A percentile compares a stretch with the other conserved stretches of the same genome.
phyloP scores from a whole-genome alignment of 2,329 filamentous ascomycete species.

The Cladosporium sp. region DNA sequence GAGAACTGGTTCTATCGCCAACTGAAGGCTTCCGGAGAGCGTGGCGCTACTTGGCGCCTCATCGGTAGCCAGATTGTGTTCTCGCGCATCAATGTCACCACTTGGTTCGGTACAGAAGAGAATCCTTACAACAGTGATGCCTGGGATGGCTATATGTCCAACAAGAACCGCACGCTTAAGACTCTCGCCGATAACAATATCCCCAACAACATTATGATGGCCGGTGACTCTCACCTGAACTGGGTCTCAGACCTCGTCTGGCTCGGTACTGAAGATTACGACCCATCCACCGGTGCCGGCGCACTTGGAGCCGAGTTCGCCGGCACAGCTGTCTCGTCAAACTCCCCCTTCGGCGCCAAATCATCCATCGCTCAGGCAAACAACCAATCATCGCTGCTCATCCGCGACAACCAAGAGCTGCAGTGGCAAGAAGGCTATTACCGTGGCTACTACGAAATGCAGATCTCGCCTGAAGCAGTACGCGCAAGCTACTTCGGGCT shows the following conservation, averaged over 20 bases:
- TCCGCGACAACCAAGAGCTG: slow-evolving; percentile 58
- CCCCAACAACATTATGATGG: slow-evolving; percentile 68
- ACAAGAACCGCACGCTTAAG: slow-evolving; percentile 67
- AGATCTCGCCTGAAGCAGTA: slow-evolving; percentile 55
- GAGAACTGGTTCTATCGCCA: slow-evolving; percentile 54
- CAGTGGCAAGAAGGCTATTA: slow-evolving; percentile 72
- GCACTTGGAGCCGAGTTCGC: slow-evolving; percentile 52
- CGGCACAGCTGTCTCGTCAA: slow-evolving; percentile 63
- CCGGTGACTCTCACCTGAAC: slow-evolving; percentile 65
- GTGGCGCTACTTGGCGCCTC: slow-evolving; percentile 67
- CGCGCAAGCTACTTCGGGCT: slow-evolving; percentile 63
- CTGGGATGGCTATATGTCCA: slow-evolving; percentile 66
- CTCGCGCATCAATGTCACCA: slow-evolving; percentile 52
- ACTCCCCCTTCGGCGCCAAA: slow-evolving; percentile 55
- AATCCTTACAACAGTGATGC: slow-evolving; percentile 50
- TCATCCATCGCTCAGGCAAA: slow-evolving; percentile 55
- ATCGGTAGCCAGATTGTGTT: slow-evolving; percentile 70
- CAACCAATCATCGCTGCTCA: slow-evolving; percentile 43
- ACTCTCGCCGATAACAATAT: slow-evolving; percentile 63
- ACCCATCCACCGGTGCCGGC: slow-evolving; percentile 41
- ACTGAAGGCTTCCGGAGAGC: slow-evolving; percentile 45
- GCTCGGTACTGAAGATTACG: slow-evolving; percentile 42
- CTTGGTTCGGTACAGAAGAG: slow-evolving; percentile 38
- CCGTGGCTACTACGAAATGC: slow-evolving; percentile 68
- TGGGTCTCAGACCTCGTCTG: slow-evolving; percentile 51